These are phyloP conservation scores for Leptomonas pyrrhocoris DNA, from an alignment of 208 protist genomes.

Conservation along the genomic window DNA sequence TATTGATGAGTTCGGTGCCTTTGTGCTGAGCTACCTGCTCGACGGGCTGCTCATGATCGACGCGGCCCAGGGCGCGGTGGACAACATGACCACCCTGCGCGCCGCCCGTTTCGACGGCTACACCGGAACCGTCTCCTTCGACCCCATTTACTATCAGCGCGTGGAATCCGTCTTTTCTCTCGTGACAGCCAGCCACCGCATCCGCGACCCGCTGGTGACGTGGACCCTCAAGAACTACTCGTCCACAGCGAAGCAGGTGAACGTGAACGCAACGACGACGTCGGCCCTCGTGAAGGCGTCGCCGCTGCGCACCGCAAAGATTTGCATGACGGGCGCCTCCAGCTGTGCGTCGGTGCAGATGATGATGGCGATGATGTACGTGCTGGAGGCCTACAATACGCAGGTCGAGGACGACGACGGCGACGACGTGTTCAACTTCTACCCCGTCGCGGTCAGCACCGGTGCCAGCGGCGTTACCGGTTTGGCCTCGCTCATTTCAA, in stretches of 20 bases:
- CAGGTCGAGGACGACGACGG: conserved; percentile 26
- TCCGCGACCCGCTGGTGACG: conserved; percentile 57
- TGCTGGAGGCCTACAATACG: conserved; percentile 57
- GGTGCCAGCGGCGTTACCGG: conserved; percentile 69
- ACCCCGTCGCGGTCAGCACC: conserved; percentile 66
- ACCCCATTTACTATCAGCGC: conserved; percentile 71
- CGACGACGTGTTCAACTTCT: conserved; percentile 50
- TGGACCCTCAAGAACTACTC: conserved; percentile 58
- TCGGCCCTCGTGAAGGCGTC: conserved; percentile 53
- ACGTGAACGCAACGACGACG: conserved; percentile 41
- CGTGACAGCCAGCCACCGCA: conserved; percentile 44
- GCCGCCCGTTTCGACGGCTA: conserved; percentile 64
- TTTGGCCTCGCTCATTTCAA: conserved; percentile 66
- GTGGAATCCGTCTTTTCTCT: conserved; percentile 60
- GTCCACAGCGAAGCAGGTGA: conserved; percentile 29
- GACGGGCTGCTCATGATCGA: conserved; percentile 72
- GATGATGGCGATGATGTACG: conserved; percentile 63
- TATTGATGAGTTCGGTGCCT: conserved; percentile 82
- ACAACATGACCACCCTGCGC: conserved; percentile 48
- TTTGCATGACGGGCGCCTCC: conserved; percentile 74
- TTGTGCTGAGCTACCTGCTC: conserved; percentile 77
- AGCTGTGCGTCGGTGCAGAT: conserved; percentile 59
- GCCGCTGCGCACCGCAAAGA: conserved; percentile 59
- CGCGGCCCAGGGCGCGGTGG: conserved; percentile 31
- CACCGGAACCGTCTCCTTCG: conserved; percentile 76